Percentiles rank a stretch among this genome's conserved stretches.
Conservation (phyloP, 179 eudicot species). For the Gypsophila paniculata region DNA sequence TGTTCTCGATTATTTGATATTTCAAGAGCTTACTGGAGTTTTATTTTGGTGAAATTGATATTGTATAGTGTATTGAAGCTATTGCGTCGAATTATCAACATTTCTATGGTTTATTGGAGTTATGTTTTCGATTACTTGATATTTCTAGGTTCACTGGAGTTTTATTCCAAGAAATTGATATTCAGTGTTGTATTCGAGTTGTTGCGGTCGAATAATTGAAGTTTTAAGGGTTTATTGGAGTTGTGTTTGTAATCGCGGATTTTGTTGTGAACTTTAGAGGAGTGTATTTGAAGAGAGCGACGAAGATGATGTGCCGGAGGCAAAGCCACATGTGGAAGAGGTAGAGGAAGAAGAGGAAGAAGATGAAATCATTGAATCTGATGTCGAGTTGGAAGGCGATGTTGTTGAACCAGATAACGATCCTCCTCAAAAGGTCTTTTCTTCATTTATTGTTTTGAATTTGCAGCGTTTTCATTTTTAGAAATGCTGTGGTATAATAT, state of each 20-base stretch:
- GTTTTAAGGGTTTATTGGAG: conserved; percentile 17
- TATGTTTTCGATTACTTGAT: too few species aligned
- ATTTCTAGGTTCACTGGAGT: not conserved
- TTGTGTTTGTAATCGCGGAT: not conserved
- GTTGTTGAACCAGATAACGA: conserved; percentile 87
- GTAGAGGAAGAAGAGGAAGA: conserved; percentile 56
- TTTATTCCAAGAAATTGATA: too few species aligned
- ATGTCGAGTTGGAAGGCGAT: conserved; percentile 85
- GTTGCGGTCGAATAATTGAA: not conserved
- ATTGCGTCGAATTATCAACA: too few species aligned
- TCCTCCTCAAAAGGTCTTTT: conserved; percentile 82
- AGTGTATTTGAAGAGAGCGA: conserved; percentile 64
- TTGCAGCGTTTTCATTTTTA: not conserved
- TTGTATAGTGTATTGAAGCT: too few species aligned
- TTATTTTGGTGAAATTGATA: too few species aligned
- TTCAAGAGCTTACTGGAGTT: too few species aligned
- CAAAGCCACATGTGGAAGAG: conserved; percentile 34
- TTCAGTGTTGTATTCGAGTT: not conserved
- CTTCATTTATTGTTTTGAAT: not conserved
- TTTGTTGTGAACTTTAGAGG: conserved; percentile 29
- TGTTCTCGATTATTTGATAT: too few species aligned
- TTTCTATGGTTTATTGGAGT: conserved; percentile 13
- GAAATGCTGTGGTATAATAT: not conserved
- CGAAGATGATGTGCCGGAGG: conserved; percentile 45
- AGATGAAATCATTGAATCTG: conserved; percentile 80